phyloP scores from a whole-genome alignment of 495 filamentous ascomycete species.

The Terfezia boudieri region DNA sequence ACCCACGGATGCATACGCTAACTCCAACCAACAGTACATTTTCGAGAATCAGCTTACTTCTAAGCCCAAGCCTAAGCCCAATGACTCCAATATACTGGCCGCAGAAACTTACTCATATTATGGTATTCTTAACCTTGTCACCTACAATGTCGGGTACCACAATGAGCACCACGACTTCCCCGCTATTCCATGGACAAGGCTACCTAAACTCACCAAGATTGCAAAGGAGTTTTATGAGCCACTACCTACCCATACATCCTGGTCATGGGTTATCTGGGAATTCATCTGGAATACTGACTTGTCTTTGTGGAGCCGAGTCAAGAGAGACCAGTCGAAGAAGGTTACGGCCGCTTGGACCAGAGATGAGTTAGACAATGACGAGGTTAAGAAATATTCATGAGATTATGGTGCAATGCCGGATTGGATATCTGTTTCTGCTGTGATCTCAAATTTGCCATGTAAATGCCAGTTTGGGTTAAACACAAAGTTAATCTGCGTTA shows the following conservation, averaged over 20 bases:
- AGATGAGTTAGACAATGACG: slow-evolving; percentile 29
- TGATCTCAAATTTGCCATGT: not conserved
- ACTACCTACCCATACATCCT: slow-evolving; percentile 68
- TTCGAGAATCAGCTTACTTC: slow-evolving; percentile 37
- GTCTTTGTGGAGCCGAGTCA: slow-evolving; percentile 77
- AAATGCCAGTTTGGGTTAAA: not conserved
- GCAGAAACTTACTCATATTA: slow-evolving; percentile 99
- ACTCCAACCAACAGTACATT: slow-evolving; percentile 38
- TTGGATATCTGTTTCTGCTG: not conserved
- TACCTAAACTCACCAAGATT: slow-evolving; percentile 52
- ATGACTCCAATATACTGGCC: slow-evolving; percentile 31
- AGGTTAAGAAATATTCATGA: not conserved
- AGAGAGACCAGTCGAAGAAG: slow-evolving; percentile 58
- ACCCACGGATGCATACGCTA: not conserved
- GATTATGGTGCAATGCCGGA: not conserved
- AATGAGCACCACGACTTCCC: slow-evolving; percentile 99
- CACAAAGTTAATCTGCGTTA: not conserved
- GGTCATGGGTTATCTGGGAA: slow-evolving; percentile 81
- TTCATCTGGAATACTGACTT: slow-evolving; percentile 80
- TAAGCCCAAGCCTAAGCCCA: slow-evolving; percentile 18
- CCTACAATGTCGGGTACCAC: slow-evolving; percentile 91
- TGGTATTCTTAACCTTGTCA: slow-evolving; percentile 71
- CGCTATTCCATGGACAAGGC: slow-evolving; percentile 77
- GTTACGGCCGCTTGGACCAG: slow-evolving; percentile 33
- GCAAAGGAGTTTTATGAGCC: slow-evolving; percentile 84